Evolutionary conservation across 805 yeast genomes (phyloP).

Genomic region (Metschnikowia arizonensis): DNA sequence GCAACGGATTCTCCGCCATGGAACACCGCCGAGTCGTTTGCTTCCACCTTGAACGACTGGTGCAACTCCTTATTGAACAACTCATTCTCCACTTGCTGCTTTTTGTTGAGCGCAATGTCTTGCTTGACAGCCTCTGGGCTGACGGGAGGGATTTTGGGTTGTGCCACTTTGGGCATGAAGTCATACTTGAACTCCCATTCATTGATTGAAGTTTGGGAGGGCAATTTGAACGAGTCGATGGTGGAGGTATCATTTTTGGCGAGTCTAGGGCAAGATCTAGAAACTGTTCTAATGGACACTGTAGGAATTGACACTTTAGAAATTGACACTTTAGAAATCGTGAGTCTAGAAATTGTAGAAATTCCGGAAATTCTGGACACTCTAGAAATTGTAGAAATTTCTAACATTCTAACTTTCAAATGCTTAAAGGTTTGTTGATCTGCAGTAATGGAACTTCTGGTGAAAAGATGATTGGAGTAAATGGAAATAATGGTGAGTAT

Average conservation of each 20-base stretch:
- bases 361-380: constrained; percentile 35
- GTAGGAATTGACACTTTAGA: constrained; percentile 4
- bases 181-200: constrained; percentile 50
- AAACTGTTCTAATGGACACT: constrained; percentile 2
- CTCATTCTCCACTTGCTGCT: constrained; percentile 35
- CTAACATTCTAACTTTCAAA: constrained; percentile 21
- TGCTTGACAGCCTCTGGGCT: constrained; percentile 47
- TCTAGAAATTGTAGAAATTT: constrained; percentile 23
- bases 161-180: constrained; percentile 38
- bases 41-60: constrained; percentile 41
- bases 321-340: too few species aligned
- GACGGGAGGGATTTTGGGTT: constrained; percentile 43
- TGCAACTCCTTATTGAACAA: constrained; percentile 31
- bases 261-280: constrained; percentile 29
- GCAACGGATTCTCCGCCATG: constrained; percentile 41
- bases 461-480: too few species aligned
- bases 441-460: too few species aligned
- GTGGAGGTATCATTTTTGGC: constrained; percentile 58
- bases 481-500: neutral
- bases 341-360: constrained; percentile 3
- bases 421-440: too few species aligned
- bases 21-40: constrained; percentile 37
- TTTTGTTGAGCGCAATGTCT: constrained; percentile 44
- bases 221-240: constrained; percentile 53
- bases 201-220: constrained; percentile 42